Conservation (phyloP, 2,329 filamentous ascomycete genomes). For the Colletotrichum scovillei region DNA sequence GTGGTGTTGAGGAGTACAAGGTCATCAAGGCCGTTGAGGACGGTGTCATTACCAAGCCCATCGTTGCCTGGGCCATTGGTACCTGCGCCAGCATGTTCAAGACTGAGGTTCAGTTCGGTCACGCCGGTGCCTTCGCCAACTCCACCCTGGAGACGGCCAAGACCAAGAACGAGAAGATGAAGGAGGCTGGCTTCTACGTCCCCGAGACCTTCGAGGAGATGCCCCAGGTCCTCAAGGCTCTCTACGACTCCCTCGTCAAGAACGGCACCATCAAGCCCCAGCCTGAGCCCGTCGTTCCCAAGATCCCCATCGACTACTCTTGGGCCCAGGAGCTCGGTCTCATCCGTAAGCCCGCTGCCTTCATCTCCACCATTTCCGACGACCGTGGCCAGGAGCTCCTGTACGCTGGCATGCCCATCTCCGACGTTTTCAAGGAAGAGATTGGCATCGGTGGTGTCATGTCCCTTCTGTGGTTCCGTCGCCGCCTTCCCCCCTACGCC, state of each 20-base stretch:
- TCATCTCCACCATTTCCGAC: slow-evolving; percentile 99
- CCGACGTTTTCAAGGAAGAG: slow-evolving; percentile 99
- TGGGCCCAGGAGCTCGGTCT: slow-evolving; percentile 99
- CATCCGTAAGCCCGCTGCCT: slow-evolving; percentile 98
- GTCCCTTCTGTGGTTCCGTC: slow-evolving; percentile 99
- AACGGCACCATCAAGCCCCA: slow-evolving; percentile 87
- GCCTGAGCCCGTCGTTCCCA: slow-evolving; percentile 91
- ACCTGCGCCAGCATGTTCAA: slow-evolving; percentile 99
- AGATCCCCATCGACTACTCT: slow-evolving; percentile 99
- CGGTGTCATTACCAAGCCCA: slow-evolving; percentile 95
- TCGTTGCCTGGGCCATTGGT: slow-evolving; percentile 99
- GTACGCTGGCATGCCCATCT: slow-evolving; percentile 99
- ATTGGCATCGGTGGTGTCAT: slow-evolving; percentile 99
- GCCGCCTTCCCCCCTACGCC: slow-evolving; percentile 93
- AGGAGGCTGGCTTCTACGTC: slow-evolving; percentile 92
- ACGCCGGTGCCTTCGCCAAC: slow-evolving; percentile 98
- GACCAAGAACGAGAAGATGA: slow-evolving; percentile 97
- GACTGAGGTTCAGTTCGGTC: slow-evolving; percentile 99
- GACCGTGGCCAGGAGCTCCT: slow-evolving; percentile 99
- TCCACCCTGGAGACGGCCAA: slow-evolving; percentile 98
- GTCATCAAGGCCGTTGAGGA: slow-evolving; percentile 98
- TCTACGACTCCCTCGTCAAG: slow-evolving; percentile 91
- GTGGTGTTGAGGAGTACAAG: slow-evolving; percentile 99
- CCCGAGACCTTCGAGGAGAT: slow-evolving; percentile 98
- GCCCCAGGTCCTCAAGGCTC: slow-evolving; percentile 77